Percentiles rank a stretch among this genome's conserved stretches.
phyloP scores from a whole-genome alignment of 2,329 filamentous ascomycete species.

The Calonectria hongkongensis region DNA sequence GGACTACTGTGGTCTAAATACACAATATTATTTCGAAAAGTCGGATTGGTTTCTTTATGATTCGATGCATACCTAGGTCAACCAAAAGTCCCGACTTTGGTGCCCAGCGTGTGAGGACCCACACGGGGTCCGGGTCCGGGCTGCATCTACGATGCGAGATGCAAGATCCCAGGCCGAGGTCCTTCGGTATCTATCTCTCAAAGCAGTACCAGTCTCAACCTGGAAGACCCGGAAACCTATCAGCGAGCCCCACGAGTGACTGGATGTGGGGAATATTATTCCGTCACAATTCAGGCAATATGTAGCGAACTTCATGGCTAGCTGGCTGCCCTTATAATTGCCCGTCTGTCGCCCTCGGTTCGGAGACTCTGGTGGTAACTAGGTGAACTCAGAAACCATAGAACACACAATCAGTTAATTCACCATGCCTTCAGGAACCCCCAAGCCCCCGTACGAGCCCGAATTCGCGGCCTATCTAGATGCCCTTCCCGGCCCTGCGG shows the following conservation, averaged over 20 bases:
- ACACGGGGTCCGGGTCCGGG: conserved; percentile 7
- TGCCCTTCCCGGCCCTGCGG: conserved; percentile 37
- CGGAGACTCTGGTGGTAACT: not conserved
- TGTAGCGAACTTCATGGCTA: not conserved
- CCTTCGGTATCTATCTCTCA: conserved; percentile 28
- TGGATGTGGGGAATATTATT: conserved; percentile 16
- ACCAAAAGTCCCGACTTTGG: not conserved
- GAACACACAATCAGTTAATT: not conserved
- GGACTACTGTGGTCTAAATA: too few species aligned
- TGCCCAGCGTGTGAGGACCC: not conserved
- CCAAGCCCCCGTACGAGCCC: conserved; percentile 49
- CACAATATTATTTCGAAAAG: not conserved
- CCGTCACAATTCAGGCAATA: not conserved
- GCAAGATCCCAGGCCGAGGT: conserved; percentile 38
- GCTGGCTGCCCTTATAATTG: conserved; percentile 4
- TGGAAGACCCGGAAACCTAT: conserved; percentile 21
- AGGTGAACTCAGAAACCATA: not conserved
- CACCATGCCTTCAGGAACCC: conserved; percentile 41
- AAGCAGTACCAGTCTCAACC: not conserved
- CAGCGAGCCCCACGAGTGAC: conserved; percentile 15
- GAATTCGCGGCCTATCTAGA: conserved; percentile 46
- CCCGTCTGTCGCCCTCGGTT: not conserved
- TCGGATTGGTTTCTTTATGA: not conserved
- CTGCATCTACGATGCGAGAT: not conserved
- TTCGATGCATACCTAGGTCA: not conserved